Base-by-base conservation (phyloP, 2,329 filamentous ascomycete species). In the Purpureocillium takamizusanense region DNA sequence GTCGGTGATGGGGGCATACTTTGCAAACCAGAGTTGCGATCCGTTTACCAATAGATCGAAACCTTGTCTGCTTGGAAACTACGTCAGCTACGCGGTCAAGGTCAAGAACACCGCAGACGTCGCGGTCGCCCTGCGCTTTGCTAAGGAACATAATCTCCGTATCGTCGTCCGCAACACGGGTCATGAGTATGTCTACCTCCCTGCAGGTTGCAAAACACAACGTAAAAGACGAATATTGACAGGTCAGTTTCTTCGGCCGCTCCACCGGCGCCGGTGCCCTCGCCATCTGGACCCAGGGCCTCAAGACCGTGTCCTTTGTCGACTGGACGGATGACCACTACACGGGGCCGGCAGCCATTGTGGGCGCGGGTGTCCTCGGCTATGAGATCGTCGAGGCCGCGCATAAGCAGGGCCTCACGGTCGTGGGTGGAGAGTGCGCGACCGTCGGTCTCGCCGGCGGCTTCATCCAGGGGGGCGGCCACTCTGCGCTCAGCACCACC, bases 381-480 rank as follows among this genome's bases (percentile, higher is more conserved):
- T 60, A 52, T 17, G 71, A 79, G 30, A 61, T 62, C 0, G 58
- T 69, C 28, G 48, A 45, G 23, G 65, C 63, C 30, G 72, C 70
- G 2, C 50, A 68, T 11, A 53, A 62, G 34, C 53, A 66, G 21
- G 68, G 67, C 0, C 59, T 70, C 33, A 63, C 61, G 0, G 62
- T 76, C 2, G 65, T 78, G 4, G 71, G 68, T 14, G 76, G 76
- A 4, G 69, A 72, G n/a, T 73, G 73, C 38, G 42, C 48, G 1
- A 72, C 68, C 0, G 76, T 81, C 5, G 76, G 76, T 1, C 46
- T 76, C 7, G 69, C 72, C 0, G 78, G 78, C 13, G 78, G 78
- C 1, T 82, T 72, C 47, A 68, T 62, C 3, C 73, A 78, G 51
- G 76, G 76, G 5, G 78, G 75, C 12, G 78, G 79, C 0, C 75